A percentile compares a stretch with the other conserved stretches of the same genome.
These are phyloP conservation scores for Stachybotrys chlorohalonatus DNA, from an alignment of 2,329 filamentous ascomycete genomes.

Conservation along the genomic window DNA sequence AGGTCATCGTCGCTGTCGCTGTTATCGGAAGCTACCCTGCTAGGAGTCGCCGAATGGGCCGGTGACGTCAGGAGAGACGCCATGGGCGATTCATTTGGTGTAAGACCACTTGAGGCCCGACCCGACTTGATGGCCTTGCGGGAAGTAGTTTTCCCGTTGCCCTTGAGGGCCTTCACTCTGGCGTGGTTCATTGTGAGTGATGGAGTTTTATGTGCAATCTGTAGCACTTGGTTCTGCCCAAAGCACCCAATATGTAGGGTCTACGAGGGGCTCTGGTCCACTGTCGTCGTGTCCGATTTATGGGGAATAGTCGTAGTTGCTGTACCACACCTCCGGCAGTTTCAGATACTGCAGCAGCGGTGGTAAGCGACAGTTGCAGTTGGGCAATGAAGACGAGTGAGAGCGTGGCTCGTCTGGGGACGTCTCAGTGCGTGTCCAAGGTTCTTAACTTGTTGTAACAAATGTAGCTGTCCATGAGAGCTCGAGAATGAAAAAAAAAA, in stretches of 20 bases:
- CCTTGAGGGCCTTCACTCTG: constrained; percentile 58
- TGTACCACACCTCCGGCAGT: too few relatives aligned
- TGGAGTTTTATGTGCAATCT: not conserved
- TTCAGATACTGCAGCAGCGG: too few relatives aligned
- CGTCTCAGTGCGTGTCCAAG: not conserved
- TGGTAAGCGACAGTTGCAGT: too few relatives aligned
- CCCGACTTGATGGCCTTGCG: constrained; percentile 54
- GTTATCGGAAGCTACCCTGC: constrained; percentile 53
- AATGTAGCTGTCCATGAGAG: not conserved
- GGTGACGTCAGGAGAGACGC: constrained; percentile 50
- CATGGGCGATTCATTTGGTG: constrained; percentile 48
- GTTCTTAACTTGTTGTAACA: not conserved
- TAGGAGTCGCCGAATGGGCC: constrained; percentile 48
- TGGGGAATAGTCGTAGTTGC: too few relatives aligned
- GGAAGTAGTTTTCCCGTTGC: constrained; percentile 64
- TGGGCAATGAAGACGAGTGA: too few relatives aligned
- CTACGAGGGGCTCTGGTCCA: too few relatives aligned
- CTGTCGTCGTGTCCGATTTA: too few relatives aligned
- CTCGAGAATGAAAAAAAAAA: not conserved
- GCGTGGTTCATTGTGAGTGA: constrained; percentile 47
- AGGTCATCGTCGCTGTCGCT: constrained; percentile 42
- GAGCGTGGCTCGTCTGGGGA: not conserved
- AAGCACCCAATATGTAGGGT: not conserved
- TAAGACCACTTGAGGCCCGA: constrained; percentile 47
- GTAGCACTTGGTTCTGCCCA: not conserved